Evolutionary conservation across 768 basidiomycete species (phyloP), one percentile per base, ranked within the genome.

Genomic region (Amanita inopinata): DNA sequence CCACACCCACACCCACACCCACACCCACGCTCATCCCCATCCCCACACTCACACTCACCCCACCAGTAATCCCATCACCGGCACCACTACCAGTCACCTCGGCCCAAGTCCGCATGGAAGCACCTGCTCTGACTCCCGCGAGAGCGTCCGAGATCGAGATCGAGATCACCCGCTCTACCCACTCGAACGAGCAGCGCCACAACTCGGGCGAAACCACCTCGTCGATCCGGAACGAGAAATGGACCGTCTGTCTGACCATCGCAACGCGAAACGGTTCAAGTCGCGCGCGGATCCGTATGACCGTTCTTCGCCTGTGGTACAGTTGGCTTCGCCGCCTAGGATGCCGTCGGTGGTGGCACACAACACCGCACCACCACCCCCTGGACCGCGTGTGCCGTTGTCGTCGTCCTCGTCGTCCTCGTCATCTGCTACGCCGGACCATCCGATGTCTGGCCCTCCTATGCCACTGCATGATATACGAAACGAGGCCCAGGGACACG

Each of bases 161-260:
- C 11, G 11, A 17, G 41, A 35, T 31, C 41, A 23, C n/a, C n/a
- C n/a, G n/a, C 27, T n/a, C 27, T n/a, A 28, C 27, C 27, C 7
- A 6, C 7, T 28, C 14, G 34, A 36, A 25, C 34, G 23, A 27
- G 23, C 27, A 37, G 24, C 25, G 34, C 34, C 27, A 37, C 35
- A 11, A 10, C 24, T n/a, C 25, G 18, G 28, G 17, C 14, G 43
- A 44, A n/a, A n/a, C n/a, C n/a, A n/a, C n/a, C n/a, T n/a, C n/a
- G n/a, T 30, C 19, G 43, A 44, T 22, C 27, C 43, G 11, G 43
- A 44, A 24, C 35, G 43, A 37, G 43, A 36, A 37, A n/a, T 28
- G 2, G 43, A 44, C 17, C 43, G 43, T 8, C 18, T 44, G n/a
- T 14, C 43, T 19, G 43, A 44, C 33, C 23, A 36, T 14, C 43